These are phyloP conservation scores for Besnoitia besnoiti DNA, from an alignment of 169 alveolate species.

Conservation along the genomic window DNA sequence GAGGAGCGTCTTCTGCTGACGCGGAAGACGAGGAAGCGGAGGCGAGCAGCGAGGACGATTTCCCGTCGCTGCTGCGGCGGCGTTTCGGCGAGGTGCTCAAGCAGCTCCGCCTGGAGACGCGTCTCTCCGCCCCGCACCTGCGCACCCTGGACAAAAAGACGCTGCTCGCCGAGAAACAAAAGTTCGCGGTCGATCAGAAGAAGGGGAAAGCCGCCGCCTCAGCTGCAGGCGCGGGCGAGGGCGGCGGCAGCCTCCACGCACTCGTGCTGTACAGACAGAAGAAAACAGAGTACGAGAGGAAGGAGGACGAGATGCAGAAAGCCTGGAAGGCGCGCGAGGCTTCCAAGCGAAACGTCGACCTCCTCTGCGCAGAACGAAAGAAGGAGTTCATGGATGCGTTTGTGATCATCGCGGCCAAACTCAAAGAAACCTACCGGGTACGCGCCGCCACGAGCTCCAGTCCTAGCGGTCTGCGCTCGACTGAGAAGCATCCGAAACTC, in stretches of 20 bases:
- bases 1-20: neutral
- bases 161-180: neutral
- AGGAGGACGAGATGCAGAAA: neutral
- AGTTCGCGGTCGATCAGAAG: neutral
- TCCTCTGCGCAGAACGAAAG: constrained; percentile 4
- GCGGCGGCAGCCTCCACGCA: constrained; percentile 46
- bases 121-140: neutral
- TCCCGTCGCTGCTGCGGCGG: neutral
- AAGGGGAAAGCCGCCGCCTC: neutral
- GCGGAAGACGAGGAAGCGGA: neutral
- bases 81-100: neutral
- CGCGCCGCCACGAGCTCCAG: neutral
- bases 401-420: constrained; percentile 82
- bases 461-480: neutral
- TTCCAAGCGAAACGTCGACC: neutral
- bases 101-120: neutral
- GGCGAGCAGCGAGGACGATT: neutral
- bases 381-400: constrained; percentile 80
- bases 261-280: constrained; percentile 30
- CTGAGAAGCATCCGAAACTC: neutral
- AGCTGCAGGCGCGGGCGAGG: neutral
- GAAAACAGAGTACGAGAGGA: neutral
- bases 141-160: neutral
- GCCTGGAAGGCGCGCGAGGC: constrained; percentile 20
- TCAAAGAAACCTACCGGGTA: constrained; percentile 89